These are phyloP conservation scores for Backusella circina DNA, from an alignment of 192 early-diverging fungal species.

Conservation along the genomic window DNA sequence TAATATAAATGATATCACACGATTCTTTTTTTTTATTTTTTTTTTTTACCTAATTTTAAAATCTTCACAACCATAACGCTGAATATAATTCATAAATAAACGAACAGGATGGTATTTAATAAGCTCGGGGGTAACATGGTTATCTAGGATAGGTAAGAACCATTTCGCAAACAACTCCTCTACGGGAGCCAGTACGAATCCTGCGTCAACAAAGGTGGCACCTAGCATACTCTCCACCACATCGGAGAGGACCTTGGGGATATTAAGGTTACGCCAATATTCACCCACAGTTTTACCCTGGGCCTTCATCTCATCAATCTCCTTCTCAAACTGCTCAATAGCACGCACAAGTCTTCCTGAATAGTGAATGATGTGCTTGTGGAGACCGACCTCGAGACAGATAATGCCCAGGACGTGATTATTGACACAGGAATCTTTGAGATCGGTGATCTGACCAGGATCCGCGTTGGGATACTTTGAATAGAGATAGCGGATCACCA, in stretches of 20 bases:
- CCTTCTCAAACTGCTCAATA: constrained; percentile 51
- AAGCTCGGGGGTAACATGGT: constrained; percentile 40
- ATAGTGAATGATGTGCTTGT: constrained; percentile 63
- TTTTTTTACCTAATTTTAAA: constrained; percentile 37
- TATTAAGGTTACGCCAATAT: constrained; percentile 73
- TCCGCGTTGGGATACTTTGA: constrained; percentile 57
- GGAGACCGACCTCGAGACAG: constrained; percentile 60
- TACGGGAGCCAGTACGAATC: constrained; percentile 56
- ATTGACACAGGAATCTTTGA: constrained; percentile 85
- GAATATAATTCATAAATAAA: constrained; percentile 32
- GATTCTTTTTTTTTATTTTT: neutral
- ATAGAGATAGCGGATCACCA: constrained; percentile 72
- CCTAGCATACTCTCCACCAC: constrained; percentile 87
- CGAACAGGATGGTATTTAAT: constrained; percentile 47
- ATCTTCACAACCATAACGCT: constrained; percentile 38
- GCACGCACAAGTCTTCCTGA: constrained; percentile 50
- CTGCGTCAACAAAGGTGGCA: constrained; percentile 82
- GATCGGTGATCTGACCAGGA: constrained; percentile 78
- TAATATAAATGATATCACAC: neutral
- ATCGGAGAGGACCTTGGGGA: constrained; percentile 90
- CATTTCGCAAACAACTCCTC: constrained; percentile 36
- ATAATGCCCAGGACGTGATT: constrained; percentile 81
- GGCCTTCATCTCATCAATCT: constrained; percentile 42
- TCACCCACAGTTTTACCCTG: constrained; percentile 43
- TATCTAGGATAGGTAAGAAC: constrained; percentile 36